phyloP scores from a whole-genome alignment of 805 yeast species.

The Tetrapisispora iriomotensis region DNA sequence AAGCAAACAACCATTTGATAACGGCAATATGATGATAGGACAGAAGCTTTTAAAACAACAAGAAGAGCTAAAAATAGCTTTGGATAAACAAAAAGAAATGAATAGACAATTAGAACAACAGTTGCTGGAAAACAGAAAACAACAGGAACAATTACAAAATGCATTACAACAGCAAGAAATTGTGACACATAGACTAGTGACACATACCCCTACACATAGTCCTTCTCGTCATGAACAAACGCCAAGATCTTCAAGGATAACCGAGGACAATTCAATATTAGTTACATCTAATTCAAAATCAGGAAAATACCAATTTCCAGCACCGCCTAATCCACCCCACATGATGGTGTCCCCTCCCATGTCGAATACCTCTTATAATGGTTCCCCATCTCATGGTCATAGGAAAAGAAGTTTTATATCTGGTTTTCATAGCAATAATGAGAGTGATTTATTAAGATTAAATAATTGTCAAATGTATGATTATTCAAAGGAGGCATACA shows the following conservation, averaged over 20 bases:
- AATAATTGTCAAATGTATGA: not conserved
- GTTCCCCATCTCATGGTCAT: constrained; percentile 9
- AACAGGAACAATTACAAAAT: constrained; percentile 22
- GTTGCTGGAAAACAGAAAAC: constrained; percentile 20
- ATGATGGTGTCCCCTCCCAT: constrained; percentile 4
- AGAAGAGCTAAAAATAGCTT: constrained; percentile 20
- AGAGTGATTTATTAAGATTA: not conserved
- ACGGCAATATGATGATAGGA: constrained; percentile 3
- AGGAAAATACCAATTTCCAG: constrained; percentile 30
- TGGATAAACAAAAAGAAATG: constrained; percentile 24
- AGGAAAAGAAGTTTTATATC: constrained; percentile 1
- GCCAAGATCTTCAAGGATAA: constrained; percentile 6
- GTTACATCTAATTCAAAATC: constrained; percentile 24
- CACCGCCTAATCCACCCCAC: constrained; percentile 23
- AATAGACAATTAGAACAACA: constrained; percentile 23
- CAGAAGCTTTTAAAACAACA: constrained; percentile 20
- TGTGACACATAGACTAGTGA: constrained; percentile 1
- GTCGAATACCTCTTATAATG: constrained; percentile 2
- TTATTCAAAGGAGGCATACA: not conserved
- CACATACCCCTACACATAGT: not conserved
- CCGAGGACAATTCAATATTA: constrained; percentile 13
- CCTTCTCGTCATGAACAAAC: constrained; percentile 8
- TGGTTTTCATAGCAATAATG: constrained; percentile 1
- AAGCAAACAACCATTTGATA: not conserved
- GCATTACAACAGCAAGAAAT: constrained; percentile 19